Conservation (phyloP, 139 green algal genomes). For the Desmodesmus armatus region DNA sequence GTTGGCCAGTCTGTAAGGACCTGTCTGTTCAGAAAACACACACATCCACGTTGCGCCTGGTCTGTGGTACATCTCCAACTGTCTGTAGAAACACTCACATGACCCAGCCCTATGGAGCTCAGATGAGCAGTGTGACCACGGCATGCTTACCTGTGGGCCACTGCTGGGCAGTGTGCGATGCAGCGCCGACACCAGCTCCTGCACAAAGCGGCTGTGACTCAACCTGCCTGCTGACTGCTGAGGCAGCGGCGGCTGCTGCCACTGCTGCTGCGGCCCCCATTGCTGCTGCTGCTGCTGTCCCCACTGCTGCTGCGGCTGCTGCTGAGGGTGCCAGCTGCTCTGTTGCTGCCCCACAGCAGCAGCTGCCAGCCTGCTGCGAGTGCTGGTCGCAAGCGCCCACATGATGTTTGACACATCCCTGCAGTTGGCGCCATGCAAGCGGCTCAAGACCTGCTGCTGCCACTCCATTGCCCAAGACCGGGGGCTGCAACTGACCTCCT, state of each 20-base stretch:
- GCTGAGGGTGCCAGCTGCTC: background rate
- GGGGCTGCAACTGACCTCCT: no score
- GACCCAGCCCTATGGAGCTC: no score
- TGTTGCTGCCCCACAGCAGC: constrained; percentile 7
- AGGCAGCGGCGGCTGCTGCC: constrained; percentile 21
- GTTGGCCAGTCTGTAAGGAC: no score
- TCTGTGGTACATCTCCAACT: no score
- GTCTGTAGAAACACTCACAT: no score
- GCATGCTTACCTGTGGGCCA: constrained; percentile 27
- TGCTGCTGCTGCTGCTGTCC: constrained; percentile 1
- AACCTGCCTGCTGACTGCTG: background rate
- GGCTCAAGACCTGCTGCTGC: constrained; percentile 10
- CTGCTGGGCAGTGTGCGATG: constrained; percentile 23
- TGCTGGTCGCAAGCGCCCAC: constrained; percentile 23
- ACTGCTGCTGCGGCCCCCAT: background rate
- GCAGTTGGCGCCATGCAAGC: constrained; percentile 2
- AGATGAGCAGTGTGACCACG: no score
- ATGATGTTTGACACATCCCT: constrained; percentile 20
- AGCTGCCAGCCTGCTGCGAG: no score
- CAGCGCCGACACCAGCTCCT: constrained; percentile 35
- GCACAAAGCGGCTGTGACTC: background rate
- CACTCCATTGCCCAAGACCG: background rate
- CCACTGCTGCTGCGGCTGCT: constrained; percentile 10
- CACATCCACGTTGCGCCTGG: no score
- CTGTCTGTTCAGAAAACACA: no score